A percentile compares a stretch with the other conserved stretches of the same genome.
Evolutionary conservation across 2,329 filamentous ascomycete species (phyloP).

Genomic region (Cytospora paraplurivora): DNA sequence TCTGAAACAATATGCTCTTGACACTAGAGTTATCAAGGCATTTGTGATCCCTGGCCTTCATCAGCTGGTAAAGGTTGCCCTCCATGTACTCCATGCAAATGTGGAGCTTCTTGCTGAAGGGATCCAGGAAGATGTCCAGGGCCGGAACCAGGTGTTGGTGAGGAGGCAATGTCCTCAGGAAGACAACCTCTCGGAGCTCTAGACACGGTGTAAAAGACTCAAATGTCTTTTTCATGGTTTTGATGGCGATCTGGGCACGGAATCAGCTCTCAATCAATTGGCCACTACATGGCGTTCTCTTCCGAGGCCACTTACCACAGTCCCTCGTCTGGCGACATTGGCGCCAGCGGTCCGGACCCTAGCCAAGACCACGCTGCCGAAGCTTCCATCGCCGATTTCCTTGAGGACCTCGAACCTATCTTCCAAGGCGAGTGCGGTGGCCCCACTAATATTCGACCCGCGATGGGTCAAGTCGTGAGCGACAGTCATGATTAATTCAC

Average conservation of each 20-base stretch:
- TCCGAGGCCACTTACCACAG: conserved; percentile 68
- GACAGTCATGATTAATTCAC: conserved; percentile 67
- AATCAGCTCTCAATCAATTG: conserved; percentile 17
- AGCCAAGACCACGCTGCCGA: conserved; percentile 91
- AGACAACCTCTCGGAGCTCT: conserved; percentile 95
- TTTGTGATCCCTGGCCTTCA: conserved; percentile 98
- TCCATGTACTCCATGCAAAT: conserved; percentile 99
- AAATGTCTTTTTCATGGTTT: conserved; percentile 99
- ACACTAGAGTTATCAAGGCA: conserved; percentile 86
- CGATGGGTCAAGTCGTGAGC: conserved; percentile 72
- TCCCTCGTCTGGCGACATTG: conserved; percentile 84
- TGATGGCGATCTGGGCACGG: conserved; percentile 80
- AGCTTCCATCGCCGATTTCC: conserved; percentile 98
- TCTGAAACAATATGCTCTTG: conserved; percentile 97
- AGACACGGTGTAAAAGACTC: conserved; percentile 88
- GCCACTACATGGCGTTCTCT: not conserved
- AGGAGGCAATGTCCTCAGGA: conserved; percentile 82
- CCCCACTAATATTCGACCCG: conserved; percentile 59
- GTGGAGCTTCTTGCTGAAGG: conserved; percentile 92
- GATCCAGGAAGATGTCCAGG: conserved; percentile 96
- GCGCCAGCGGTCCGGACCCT: conserved; percentile 89
- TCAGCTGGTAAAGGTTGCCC: conserved; percentile 96
- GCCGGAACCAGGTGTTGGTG: conserved; percentile 96
- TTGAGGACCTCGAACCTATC: conserved; percentile 97
- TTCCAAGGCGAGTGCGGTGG: conserved; percentile 66